Evolutionary conservation across 805 yeast genomes (phyloP).

Genomic region (Monosporozyma aquatica): DNA sequence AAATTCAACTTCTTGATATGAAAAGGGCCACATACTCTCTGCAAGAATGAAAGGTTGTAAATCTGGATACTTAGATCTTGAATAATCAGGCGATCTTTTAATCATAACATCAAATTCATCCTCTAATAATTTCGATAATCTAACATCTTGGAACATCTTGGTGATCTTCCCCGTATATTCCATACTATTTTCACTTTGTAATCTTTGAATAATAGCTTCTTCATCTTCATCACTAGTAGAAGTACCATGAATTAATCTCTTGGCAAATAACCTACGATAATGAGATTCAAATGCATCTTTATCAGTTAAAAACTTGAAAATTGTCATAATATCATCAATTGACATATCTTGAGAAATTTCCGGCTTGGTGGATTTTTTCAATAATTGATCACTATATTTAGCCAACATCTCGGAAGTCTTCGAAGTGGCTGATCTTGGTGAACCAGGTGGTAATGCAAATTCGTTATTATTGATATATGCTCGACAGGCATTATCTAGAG

Average conservation of each 20-base stretch:
- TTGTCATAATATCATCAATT: conserved; percentile 74
- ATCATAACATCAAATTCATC: conserved; percentile 32
- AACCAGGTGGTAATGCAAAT: conserved; percentile 57
- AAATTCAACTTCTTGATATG: conserved; percentile 35
- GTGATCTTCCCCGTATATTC: conserved; percentile 92
- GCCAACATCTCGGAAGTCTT: conserved; percentile 89
- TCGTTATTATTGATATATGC: conserved; percentile 73
- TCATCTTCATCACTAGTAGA: conserved; percentile 77
- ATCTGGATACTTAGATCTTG: conserved; percentile 32
- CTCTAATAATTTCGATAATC: conserved; percentile 68
- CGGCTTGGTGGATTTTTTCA: conserved; percentile 67
- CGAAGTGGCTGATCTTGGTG: conserved; percentile 46
- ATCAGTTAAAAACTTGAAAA: conserved; percentile 82
- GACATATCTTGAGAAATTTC: conserved; percentile 65
- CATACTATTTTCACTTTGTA: conserved; percentile 81
- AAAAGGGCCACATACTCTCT: conserved; percentile 80
- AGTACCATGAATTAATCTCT: conserved; percentile 78
- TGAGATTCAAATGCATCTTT: conserved; percentile 92
- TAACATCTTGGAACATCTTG: conserved; percentile 92
- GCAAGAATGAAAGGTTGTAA: conserved; percentile 76
- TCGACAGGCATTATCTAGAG: conserved; percentile 84
- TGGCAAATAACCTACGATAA: conserved; percentile 82
- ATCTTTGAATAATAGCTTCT: conserved; percentile 70
- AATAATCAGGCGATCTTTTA: conserved; percentile 25
- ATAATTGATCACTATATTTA: conserved; percentile 72